Evolutionary conservation across 2,329 filamentous ascomycete species (phyloP), one percentile per base, ranked within the genome.

Genomic region (Fusarium sp.): DNA sequence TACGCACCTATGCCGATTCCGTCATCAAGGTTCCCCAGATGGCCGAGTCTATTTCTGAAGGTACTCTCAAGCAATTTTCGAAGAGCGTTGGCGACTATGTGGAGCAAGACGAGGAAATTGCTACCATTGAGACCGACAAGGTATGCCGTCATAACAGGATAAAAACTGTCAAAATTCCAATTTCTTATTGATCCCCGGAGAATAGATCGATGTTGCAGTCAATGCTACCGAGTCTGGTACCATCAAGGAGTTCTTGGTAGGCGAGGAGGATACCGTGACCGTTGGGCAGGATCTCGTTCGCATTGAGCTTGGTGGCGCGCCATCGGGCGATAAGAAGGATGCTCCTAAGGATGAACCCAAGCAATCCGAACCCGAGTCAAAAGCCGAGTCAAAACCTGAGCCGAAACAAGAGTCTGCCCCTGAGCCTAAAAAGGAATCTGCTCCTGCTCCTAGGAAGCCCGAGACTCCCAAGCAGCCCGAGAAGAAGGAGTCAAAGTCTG

Each of bases 121-220:
- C 96, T 32, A 97, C 95, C 49, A 99, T 99, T 76, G 96, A 99
- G 83, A 99, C 96, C 15, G 96, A 99, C 87, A 99, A 99, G 90
- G 93, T 93, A 83, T 67, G 48, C 46, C 50, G 37, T 30, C 37
- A 35, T 44, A 39, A 26, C 26, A 40, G 30, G 22, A 33, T 44
- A 24, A 40, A 35, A 53, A 33, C 45, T 35, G 26, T 52, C 26
- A 33, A 37, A n/a, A 14, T 33, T 20, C 20, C 19, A 46, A 30
- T 43, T 47, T 30, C 26, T 48, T 39, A 45, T 49, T 71, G 54
- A 71, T 52, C 20, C 46, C 17, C 33, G 45, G 33, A 28, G 26
- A 28, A 10, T 67, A 96, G 94, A 98, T 98, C 77, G 96, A 99
- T 79, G 93, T 99, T 45, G 91, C 95, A 26, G 94, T 99, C 76